Conservation (phyloP, 352 stramenopile species). For the Phytopythium sindhum region DNA sequence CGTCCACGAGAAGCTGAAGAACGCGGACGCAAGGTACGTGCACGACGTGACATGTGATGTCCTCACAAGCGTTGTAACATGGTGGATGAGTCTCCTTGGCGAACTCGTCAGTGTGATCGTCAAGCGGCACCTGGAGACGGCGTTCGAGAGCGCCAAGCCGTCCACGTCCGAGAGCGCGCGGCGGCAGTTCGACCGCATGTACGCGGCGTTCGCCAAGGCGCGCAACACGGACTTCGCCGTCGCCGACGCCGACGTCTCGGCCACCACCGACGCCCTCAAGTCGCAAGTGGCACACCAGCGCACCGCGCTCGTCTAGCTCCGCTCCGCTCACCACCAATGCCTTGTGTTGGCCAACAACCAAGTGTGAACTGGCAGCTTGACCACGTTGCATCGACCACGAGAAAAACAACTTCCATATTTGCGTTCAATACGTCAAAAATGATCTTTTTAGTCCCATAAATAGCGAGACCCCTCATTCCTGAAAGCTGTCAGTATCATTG, state of each 20-base stretch:
- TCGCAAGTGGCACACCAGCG: conserved; percentile 60
- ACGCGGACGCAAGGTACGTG: conserved; percentile 49
- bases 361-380: neutral
- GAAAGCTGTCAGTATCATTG: no score
- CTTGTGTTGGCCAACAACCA: no score
- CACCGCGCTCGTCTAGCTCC: conserved; percentile 59
- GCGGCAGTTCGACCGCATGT: conserved; percentile 69
- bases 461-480: no score
- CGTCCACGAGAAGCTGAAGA: conserved; percentile 88
- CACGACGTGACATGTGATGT: neutral
- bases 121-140: conserved; percentile 51
- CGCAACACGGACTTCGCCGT: conserved; percentile 70
- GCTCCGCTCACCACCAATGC: no score
- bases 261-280: conserved; percentile 47
- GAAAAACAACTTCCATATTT: no score
- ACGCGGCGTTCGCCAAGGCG: conserved; percentile 60
- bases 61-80: neutral
- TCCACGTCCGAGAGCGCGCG: conserved; percentile 61
- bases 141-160: conserved; percentile 64
- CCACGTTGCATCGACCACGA: no score
- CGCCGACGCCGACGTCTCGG: conserved; percentile 40
- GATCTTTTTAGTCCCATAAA: no score
- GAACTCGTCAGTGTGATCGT: conserved; percentile 37
- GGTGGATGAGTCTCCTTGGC: neutral
- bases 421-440: no score